Base-by-base conservation (phyloP, 1,139 yeast species). In the Meyerozyma carpophila region DNA sequence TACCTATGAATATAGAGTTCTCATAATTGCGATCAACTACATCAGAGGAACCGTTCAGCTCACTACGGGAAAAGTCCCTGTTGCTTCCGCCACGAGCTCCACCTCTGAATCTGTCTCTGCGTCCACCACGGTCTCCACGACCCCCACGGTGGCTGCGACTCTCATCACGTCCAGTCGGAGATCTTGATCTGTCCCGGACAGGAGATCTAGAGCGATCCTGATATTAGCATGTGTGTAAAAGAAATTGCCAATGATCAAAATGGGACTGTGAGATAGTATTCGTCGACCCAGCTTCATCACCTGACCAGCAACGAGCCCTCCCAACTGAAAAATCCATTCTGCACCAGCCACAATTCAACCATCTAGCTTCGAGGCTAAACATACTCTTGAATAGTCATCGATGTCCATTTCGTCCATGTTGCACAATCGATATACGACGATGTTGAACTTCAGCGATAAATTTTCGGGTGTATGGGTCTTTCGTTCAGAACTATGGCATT, bases 1-100 rank as follows among this genome's bases (percentile, higher is more conserved):
- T 85, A 6, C 93, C 91, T 41, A 85, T 75, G 58, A 85, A 85
- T 42, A 84, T 69, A 47, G 88, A 81, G 58, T 84, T 82, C 44
- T 75, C 79, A 57, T 82, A 83, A 61, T 82, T 81, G 63, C 93
- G 75, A 39, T 63, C 68, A 13, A 59, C 48, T 32, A 55, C 61
- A 48, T 59, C 61, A 44, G 55, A 52, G 42, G 58, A 58, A 42
- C 51, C 54, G 24, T 56, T 53, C 16, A 13, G 34, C 16, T 31
- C 34, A 40, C 50, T 50, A 5, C 60, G 49, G 10, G 54, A 50
- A 41, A 46, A 57, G 43, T 60, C 63, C 47, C 66, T 50, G 21
- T 52, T 49, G 32, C 49, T 43, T 28, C 52, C 44, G 3, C 48
- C 34, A 8, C 41, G 37, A 25, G 39, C 18, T 16, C 18, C n/a